Evolutionary conservation across 2,329 filamentous ascomycete species (phyloP).

Genomic region (Thielaviopsis ethacetica): DNA sequence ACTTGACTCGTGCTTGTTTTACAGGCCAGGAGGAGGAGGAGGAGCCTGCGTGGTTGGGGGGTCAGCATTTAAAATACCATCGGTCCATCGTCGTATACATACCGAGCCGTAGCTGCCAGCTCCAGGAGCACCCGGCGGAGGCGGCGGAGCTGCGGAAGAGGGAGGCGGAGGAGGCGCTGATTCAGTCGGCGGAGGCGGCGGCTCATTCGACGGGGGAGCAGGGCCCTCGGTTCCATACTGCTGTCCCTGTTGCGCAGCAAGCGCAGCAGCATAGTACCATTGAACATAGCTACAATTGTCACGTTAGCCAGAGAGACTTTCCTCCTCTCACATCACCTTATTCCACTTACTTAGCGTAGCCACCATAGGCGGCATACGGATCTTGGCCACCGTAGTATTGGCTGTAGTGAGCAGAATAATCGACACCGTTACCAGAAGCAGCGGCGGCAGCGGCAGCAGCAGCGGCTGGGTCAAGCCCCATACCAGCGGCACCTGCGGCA

Average conservation of each 20-base stretch:
- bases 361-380: conserved; percentile 82
- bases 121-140: conserved; percentile 36
- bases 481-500: conserved; percentile 15
- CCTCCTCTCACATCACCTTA: neutral
- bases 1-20: neutral
- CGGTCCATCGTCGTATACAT: conserved; percentile 20
- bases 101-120: conserved; percentile 46
- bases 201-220: conserved; percentile 31
- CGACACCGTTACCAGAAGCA: conserved; percentile 18
- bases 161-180: conserved; percentile 36
- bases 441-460: conserved; percentile 2
- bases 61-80: neutral
- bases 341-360: conserved; percentile 53
- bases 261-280: conserved; percentile 43
- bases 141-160: conserved; percentile 22
- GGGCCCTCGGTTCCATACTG: conserved; percentile 21
- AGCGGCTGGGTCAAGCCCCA: conserved; percentile 6
- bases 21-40: conserved; percentile 5
- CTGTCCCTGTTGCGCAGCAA: conserved; percentile 31
- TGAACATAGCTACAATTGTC: conserved; percentile 37
- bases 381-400: conserved; percentile 64
- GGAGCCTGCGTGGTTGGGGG: neutral
- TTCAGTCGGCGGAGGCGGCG: conserved; percentile 42
- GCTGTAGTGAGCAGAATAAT: conserved; percentile 70
- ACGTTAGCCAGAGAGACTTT: neutral